Evolutionary conservation across 2,329 filamentous ascomycete species (phyloP), one percentile per base, ranked within the genome.

Genomic region (Apiospora marii): DNA sequence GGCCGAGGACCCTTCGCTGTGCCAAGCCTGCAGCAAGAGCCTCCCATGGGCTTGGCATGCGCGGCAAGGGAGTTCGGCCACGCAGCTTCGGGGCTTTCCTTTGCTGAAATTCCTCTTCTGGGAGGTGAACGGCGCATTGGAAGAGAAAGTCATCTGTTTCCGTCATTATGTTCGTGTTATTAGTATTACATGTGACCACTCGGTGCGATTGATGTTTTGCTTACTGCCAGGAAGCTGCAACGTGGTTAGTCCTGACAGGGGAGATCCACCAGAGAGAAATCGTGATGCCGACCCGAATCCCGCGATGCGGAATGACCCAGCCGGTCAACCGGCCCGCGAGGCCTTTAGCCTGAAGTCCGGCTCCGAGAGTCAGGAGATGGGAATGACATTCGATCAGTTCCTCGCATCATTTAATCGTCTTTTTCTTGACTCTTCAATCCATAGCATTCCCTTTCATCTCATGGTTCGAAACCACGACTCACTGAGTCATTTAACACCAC

Each of bases 341-440:
- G 14, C 58, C 58, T 64, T 64, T 64, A 64, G 58, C 58, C 58
- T 64, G 58, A 64, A 64, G 58, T 64, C 58, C 12, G 58, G 34
- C 19, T 24, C 34, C 34, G 58, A n/a, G n/a, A 41, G 34, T n/a
- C 58, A 41, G 4, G 58, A 64, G 19, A 41, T 22, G 53, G 1
- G 58, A 41, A 41, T 34, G 34, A 64, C 34, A 14, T 41, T 24
- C 34, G 34, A 64, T 64, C 58, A 41, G 37, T 41, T 6, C 10
- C 58, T 41, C 58, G 53, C 30, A 13, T 41, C 10, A 37, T 24
- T n/a, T n/a, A 64, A 41, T 64, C 8, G 7, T 30, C 27, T n/a
- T 37, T 58, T 30, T 41, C 16, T 22, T 61, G 34, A n/a, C 30
- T 37, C 19, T 61, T 12, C 7, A 12, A 24, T 49, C 7, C 22